Evolutionary conservation across 1,284 basidiomycete species (phyloP).

Genomic region (Phaffia rhodozyma): DNA sequence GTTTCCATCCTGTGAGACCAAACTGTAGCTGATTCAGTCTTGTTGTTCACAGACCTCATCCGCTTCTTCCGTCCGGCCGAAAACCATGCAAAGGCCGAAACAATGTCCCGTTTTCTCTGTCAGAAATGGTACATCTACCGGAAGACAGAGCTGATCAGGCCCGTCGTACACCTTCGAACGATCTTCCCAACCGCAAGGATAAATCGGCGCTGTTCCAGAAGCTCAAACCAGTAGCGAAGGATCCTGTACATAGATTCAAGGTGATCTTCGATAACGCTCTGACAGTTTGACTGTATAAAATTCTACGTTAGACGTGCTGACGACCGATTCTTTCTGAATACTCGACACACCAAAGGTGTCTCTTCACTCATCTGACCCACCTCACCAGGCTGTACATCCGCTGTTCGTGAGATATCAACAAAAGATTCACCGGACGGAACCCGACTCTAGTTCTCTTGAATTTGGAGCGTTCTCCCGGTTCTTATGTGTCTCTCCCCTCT

Average conservation of each 20-base stretch:
- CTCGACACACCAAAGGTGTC: conserved; percentile 1
- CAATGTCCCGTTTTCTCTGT: conserved; percentile 25
- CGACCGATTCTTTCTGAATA: neutral
- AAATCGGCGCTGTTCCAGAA: no score
- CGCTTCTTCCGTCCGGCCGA: neutral
- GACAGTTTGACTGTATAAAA: conserved; percentile 5
- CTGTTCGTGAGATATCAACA: conserved; percentile 15
- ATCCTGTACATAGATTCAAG: conserved; percentile 24
- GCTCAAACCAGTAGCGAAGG: neutral
- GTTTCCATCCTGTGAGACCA: neutral
- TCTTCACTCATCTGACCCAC: conserved; percentile 6
- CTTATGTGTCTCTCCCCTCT: conserved; percentile 15
- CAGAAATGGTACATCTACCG: conserved; percentile 26
- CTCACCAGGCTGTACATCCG: conserved; percentile 10
- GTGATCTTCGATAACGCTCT: conserved; percentile 20
- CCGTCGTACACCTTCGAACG: no score
- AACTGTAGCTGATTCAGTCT: neutral
- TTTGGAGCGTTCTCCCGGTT: conserved; percentile 14
- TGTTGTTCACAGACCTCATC: conserved; percentile 3
- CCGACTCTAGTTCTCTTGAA: neutral
- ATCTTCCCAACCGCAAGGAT: no score
- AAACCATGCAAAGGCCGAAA: conserved; percentile 3
- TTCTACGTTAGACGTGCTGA: neutral
- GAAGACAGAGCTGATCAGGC: conserved; percentile 21
- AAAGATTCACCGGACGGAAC: conserved; percentile 1